These are phyloP conservation scores for Setomelanomma holmii DNA, from an alignment of 2,329 filamentous ascomycete genomes.

Conservation along the genomic window DNA sequence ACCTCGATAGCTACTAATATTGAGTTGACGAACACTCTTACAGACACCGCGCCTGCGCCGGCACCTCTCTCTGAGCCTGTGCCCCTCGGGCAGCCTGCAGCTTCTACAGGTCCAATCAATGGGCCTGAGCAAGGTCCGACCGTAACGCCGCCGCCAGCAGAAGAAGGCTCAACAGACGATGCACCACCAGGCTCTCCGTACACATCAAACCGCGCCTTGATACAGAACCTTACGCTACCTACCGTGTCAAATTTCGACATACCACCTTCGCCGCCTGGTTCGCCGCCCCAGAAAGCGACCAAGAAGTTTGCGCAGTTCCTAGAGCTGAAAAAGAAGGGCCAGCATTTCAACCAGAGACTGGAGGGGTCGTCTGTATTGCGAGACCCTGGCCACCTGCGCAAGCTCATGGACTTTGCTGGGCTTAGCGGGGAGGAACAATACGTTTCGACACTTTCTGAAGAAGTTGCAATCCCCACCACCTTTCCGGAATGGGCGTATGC, in stretches of 20 bases:
- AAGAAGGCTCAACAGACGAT: constrained; percentile 19
- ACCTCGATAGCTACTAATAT: constrained; percentile 59
- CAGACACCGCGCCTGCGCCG: constrained; percentile 20
- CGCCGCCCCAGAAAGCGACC: constrained; percentile 56
- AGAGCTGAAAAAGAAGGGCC: constrained; percentile 75
- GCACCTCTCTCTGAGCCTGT: constrained; percentile 12
- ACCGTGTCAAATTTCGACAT: constrained; percentile 75
- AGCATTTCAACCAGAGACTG: constrained; percentile 80
- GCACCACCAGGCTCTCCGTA: constrained; percentile 66
- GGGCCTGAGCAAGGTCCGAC: constrained; percentile 40
- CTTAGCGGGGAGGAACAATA: constrained; percentile 68
- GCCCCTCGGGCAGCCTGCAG: constrained; percentile 11
- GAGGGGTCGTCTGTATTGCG: constrained; percentile 70
- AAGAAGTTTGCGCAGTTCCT: constrained; percentile 78
- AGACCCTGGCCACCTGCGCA: constrained; percentile 76
- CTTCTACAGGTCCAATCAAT: constrained; percentile 20
- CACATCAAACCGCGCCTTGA: constrained; percentile 66
- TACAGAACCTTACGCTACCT: constrained; percentile 78
- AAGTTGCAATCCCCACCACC: constrained; percentile 47
- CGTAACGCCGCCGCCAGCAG: constrained; percentile 25
- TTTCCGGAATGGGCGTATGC: constrained; percentile 55
- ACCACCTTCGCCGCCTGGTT: constrained; percentile 72
- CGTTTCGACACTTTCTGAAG: constrained; percentile 61
- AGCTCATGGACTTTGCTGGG: constrained; percentile 73
- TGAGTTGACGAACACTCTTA: constrained; percentile 35